Conservation (phyloP, 257 asterid species). For the Nyctanthes arbortristis region DNA sequence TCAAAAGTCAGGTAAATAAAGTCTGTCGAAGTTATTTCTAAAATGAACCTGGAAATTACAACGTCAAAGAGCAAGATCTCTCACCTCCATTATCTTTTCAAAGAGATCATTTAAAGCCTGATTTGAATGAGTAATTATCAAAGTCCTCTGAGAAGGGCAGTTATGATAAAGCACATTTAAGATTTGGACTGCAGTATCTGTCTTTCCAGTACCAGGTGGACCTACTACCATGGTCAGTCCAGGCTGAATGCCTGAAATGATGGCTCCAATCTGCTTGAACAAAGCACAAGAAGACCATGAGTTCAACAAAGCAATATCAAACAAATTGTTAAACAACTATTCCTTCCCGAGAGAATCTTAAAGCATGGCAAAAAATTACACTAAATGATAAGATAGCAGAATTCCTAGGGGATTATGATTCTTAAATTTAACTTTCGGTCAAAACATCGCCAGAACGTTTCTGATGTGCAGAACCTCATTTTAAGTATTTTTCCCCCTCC, state of each 20-base stretch:
- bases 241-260: constrained; percentile 92
- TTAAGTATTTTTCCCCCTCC: not conserved
- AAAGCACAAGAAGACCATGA: constrained; percentile 18
- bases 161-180: constrained; percentile 94
- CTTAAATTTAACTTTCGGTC: not conserved
- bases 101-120: constrained; percentile 97
- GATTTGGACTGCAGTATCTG: constrained; percentile 97
- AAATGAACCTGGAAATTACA: not conserved
- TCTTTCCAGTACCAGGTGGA: constrained; percentile 99
- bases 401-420: not conserved
- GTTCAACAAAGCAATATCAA: not conserved
- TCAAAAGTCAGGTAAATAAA: constrained; percentile 10
- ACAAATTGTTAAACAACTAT: not conserved
- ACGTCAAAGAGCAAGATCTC: constrained; percentile 4
- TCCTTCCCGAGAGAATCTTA: not conserved
- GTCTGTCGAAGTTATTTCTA: not conserved
- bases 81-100: constrained; percentile 99
- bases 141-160: constrained; percentile 98
- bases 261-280: constrained; percentile 78
- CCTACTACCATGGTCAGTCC: constrained; percentile 99
- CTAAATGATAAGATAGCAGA: constrained; percentile 8
- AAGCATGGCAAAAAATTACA: not conserved
- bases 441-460: not conserved
- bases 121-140: constrained; percentile 97
- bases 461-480: not conserved